phyloP scores from a whole-genome alignment of 331 rosid species.

The Prunus yedoensis region DNA sequence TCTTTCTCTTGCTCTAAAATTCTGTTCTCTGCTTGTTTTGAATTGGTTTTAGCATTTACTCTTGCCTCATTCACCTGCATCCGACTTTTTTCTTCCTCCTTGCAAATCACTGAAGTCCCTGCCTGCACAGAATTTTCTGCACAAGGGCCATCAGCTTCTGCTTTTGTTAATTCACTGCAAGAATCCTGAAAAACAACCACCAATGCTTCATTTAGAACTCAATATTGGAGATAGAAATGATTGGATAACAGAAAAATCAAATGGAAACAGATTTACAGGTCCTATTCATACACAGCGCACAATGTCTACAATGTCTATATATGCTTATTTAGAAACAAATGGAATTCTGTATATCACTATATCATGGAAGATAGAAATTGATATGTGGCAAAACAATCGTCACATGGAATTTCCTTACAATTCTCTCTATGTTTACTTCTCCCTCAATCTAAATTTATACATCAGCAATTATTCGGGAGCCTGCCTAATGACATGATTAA shows the following conservation, averaged over 20 bases:
- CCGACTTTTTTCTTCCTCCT: conserved; percentile 21
- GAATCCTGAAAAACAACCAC: conserved; percentile 41
- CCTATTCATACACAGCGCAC: not conserved
- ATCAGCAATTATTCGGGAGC: not conserved
- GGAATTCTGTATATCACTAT: too few relatives aligned
- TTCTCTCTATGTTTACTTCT: too few relatives aligned
- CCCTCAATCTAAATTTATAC: too few relatives aligned
- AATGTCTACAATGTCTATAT: too few relatives aligned
- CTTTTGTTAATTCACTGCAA: conserved; percentile 28
- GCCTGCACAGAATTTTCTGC: conserved; percentile 32
- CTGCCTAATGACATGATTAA: not conserved
- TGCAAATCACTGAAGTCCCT: conserved; percentile 25
- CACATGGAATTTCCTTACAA: too few relatives aligned
- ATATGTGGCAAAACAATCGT: too few relatives aligned
- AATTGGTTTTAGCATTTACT: conserved; percentile 12
- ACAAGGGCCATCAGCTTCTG: conserved; percentile 25
- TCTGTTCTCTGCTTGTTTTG: conserved; percentile 26
- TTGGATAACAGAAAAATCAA: not conserved
- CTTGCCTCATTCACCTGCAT: conserved; percentile 24
- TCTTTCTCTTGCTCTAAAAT: conserved; percentile 43
- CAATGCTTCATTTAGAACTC: not conserved
- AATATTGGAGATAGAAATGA: not conserved
- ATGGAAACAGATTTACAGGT: not conserved
- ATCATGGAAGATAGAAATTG: too few relatives aligned
- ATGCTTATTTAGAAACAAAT: too few relatives aligned